Evolutionary conservation across 345 rosid genomes (phyloP), one percentile per base, ranked within the genome.

Genomic region (Turritis glabra): DNA sequence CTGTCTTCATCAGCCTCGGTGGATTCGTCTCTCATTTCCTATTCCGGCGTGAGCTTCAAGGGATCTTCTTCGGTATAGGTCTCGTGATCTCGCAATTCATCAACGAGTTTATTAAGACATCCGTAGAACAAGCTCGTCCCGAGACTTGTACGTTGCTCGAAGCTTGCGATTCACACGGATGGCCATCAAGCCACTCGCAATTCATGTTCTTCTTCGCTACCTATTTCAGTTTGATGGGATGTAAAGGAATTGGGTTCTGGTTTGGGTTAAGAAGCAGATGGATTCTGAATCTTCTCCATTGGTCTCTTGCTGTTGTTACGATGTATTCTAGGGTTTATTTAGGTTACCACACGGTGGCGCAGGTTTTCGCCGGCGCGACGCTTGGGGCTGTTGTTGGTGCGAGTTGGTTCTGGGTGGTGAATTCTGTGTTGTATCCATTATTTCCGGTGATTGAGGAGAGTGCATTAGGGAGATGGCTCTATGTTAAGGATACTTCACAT

Each of bases 171-270:
- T 95, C 97, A 19, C 97, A 92, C 27, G 99, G 99, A 62, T 95
- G 96, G 98, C 99, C 99, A 1, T 95, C 99, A 3, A 92, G 98
- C 60, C 99, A 95, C 63, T 86, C 93, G 0, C 91, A 89, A 23
- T 95, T 88, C 83, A 86, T 92, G 94, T 95, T 90, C 86, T 92
- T 95, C 79, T 90, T 90, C 74, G 90, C 96, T 0, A 80, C 81
- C 0, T 95, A 92, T 64, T 81, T 80, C 48, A 82, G 87, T 14
- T 76, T 95, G 0, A 71, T 92, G 82, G 86, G 76, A 1, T 77
- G 79, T n/a, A 80, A 80, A 66, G 93, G 96, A 29, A 87, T 85
- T 59, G 96, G 88, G 1, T 77, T 85, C 17, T 80, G 86, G 82
- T 81, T 75, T 15, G 82, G 86, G 52, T 47, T 82, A 9, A 84